These are phyloP conservation scores for Glarea lozoyensis DNA, from an alignment of 495 filamentous ascomycete genomes.

Conservation along the genomic window DNA sequence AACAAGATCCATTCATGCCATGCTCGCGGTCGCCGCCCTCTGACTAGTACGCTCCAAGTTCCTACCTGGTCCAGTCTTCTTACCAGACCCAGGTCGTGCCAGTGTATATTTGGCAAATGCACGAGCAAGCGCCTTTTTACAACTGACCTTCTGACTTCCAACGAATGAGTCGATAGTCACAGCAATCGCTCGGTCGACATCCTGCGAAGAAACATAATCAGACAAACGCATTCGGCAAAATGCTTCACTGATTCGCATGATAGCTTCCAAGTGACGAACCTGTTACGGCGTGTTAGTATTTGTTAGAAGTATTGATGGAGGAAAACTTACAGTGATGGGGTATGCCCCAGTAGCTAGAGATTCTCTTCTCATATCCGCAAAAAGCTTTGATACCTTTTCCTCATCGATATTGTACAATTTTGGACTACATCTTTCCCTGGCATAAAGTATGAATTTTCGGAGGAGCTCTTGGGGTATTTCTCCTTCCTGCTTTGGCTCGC, in stretches of 20 bases:
- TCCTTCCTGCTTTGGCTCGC: constrained; percentile 54
- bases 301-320: background rate
- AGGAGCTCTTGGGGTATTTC: constrained; percentile 88
- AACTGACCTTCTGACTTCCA: constrained; percentile 91
- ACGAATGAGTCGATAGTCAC: constrained; percentile 97
- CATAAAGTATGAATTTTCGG: constrained; percentile 95
- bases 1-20: constrained; percentile 12
- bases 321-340: constrained; percentile 79
- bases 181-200: constrained; percentile 95
- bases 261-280: constrained; percentile 96
- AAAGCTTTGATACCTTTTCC: constrained; percentile 90
- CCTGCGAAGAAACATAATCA: constrained; percentile 79
- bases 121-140: constrained; percentile 91
- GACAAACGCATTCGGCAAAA: constrained; percentile 95
- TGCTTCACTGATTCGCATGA: constrained; percentile 85
- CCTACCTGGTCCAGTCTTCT: constrained; percentile 16
- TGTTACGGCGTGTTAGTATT: constrained; percentile 25
- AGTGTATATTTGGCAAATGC: constrained; percentile 94
- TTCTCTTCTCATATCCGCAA: constrained; percentile 93
- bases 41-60: constrained; percentile 11
- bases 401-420: constrained; percentile 98
- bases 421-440: constrained; percentile 79
- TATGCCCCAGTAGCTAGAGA: constrained; percentile 89
- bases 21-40: constrained; percentile 13
- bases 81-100: constrained; percentile 30